These are phyloP conservation scores for Hsuehochloa calcarea DNA, from an alignment of 176 grass and related monocot genomes.

Conservation along the genomic window DNA sequence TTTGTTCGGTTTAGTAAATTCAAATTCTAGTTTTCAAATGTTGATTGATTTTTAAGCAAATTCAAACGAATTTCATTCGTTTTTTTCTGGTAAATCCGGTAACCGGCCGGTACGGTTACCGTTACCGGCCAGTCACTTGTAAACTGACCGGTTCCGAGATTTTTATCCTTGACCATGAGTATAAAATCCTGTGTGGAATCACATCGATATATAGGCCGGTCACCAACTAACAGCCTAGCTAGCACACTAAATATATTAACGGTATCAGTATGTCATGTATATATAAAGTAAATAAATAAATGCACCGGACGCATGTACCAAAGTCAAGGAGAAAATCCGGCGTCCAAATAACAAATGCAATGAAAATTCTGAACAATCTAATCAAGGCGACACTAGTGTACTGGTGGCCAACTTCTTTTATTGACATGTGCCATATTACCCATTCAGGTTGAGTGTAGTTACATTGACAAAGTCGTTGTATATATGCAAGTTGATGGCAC, in stretches of 20 bases:
- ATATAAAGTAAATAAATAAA: neutral
- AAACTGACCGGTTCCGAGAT: too few species aligned
- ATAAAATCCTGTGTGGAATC: neutral
- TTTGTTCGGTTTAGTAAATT: too few species aligned
- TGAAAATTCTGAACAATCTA: neutral
- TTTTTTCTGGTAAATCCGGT: too few species aligned
- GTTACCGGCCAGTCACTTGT: too few species aligned
- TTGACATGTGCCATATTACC: neutral
- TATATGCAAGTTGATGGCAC: constrained; percentile 6
- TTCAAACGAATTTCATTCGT: too few species aligned
- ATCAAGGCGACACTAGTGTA: neutral
- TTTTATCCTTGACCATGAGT: too few species aligned
- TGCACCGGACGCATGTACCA: neutral
- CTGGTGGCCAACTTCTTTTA: neutral
- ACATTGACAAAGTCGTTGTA: neutral
- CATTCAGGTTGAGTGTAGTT: neutral
- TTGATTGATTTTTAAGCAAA: too few species aligned
- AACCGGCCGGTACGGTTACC: too few species aligned
- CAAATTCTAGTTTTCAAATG: too few species aligned
- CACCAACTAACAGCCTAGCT: neutral
- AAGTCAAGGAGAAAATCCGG: constrained; percentile 4
- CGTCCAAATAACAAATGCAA: neutral
- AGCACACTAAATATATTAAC: neutral
- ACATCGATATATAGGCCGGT: neutral
- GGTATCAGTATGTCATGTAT: neutral